Evolutionary conservation across 257 asterid genomes (phyloP).

Genomic region (Perilla frutescens): DNA sequence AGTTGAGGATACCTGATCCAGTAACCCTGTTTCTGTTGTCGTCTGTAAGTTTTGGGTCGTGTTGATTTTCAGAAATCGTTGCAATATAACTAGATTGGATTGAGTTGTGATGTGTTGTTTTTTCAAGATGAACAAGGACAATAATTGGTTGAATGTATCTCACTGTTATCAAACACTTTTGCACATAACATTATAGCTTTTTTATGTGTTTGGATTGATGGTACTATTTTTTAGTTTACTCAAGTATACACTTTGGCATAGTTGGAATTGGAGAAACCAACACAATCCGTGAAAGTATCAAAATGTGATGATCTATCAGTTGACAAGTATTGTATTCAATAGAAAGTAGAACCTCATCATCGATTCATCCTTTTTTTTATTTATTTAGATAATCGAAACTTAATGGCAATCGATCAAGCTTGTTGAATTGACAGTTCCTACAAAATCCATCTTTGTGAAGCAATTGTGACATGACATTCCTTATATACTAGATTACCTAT

Average conservation of each 20-base stretch:
- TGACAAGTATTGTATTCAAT: neutral
- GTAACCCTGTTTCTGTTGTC: constrained; percentile 28
- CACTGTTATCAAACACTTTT: neutral
- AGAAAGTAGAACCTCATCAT: no score
- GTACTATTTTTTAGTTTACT: neutral
- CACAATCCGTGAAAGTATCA: no score
- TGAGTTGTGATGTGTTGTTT: constrained; percentile 24
- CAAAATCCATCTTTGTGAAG: no score
- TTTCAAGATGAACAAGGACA: constrained; percentile 29
- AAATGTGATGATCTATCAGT: no score
- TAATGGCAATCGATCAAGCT: no score
- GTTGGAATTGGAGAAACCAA: no score
- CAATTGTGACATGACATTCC: no score
- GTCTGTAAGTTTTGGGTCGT: constrained; percentile 23
- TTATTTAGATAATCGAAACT: no score
- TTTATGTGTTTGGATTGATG: neutral
- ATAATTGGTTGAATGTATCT: neutral
- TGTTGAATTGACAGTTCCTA: no score
- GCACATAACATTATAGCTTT: neutral
- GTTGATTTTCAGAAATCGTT: constrained; percentile 19
- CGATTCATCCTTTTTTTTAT: no score
- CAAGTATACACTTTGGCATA: no score
- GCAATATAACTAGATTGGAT: neutral
- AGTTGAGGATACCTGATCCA: constrained; percentile 83
- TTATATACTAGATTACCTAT: no score